phyloP scores from a whole-genome alignment of 805 yeast species.

The Saccharomycopsis sp. region DNA sequence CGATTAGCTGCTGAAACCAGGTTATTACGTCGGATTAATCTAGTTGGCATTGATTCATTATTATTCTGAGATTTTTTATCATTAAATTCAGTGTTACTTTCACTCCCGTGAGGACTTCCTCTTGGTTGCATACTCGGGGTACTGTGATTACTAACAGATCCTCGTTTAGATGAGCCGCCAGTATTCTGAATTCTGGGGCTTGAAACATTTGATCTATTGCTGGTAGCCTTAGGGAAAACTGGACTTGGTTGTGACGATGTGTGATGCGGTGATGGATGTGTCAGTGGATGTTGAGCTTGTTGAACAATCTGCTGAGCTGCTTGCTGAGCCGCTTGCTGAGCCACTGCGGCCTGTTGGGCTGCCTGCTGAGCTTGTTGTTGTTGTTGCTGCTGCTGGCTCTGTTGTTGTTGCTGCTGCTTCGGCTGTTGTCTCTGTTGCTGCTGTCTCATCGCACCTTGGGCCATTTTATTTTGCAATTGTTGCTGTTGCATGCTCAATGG shows the following conservation, averaged over 20 bases:
- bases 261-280: background rate
- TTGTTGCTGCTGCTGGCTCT: background rate
- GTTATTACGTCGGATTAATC: background rate
- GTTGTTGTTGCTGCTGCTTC: background rate
- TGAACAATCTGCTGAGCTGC: conserved; percentile 1
- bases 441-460: background rate
- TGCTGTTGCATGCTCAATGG: conserved; percentile 1
- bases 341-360: background rate
- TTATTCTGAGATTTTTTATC: background rate
- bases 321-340: background rate
- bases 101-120: background rate
- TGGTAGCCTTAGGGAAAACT: background rate
- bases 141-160: conserved; percentile 2
- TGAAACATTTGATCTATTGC: background rate
- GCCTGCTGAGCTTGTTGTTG: conserved; percentile 4
- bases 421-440: background rate
- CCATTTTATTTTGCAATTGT: too few species aligned
- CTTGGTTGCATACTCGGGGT: conserved; percentile 6
- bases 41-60: background rate
- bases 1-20: too few species aligned
- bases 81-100: background rate
- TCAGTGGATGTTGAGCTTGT: conserved; percentile 1
- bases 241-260: conserved; percentile 1
- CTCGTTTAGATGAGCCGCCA: background rate
- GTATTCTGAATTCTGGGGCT: background rate